A percentile compares a stretch with the other conserved stretches of the same genome.
phyloP scores from a whole-genome alignment of 164 flowering plant genomes.

The Pachysandra terminalis region DNA sequence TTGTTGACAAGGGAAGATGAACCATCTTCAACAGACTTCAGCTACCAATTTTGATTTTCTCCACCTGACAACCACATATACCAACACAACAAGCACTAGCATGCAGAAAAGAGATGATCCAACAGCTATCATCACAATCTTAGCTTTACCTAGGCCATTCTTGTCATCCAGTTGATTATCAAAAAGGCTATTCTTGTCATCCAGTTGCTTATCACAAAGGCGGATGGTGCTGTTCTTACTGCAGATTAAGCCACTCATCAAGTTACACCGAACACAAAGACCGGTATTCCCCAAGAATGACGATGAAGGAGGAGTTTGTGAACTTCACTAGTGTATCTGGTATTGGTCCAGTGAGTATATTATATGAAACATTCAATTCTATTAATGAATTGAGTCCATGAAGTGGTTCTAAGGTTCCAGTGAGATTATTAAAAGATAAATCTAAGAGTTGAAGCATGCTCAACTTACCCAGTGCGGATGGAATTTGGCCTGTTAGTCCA shows the following conservation, averaged over 20 bases:
- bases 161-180: constrained; percentile 10
- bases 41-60: constrained; percentile 19
- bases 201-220: constrained; percentile 21
- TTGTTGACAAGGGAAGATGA: constrained; percentile 40
- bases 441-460: constrained; percentile 32
- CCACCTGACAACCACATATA: constrained; percentile 15
- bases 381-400: constrained; percentile 19
- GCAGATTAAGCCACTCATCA: not conserved
- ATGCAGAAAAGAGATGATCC: constrained; percentile 31
- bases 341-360: constrained; percentile 43
- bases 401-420: constrained; percentile 37
- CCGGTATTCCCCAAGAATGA: constrained; percentile 44
- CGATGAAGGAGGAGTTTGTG: constrained; percentile 30
- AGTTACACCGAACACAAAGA: constrained; percentile 34
- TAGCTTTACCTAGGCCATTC: constrained; percentile 21
- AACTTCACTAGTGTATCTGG: constrained; percentile 34
- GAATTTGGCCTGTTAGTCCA: constrained; percentile 38
- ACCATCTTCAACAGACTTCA: constrained; percentile 41
- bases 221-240: constrained; percentile 10
- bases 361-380: constrained; percentile 39
- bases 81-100: constrained; percentile 28
- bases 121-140: constrained; percentile 40
- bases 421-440: constrained; percentile 46
- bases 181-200: constrained; percentile 21
- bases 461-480: constrained; percentile 30